These are phyloP conservation scores for Collybia nuda DNA, from an alignment of 768 basidiomycete species.

Conservation along the genomic window DNA sequence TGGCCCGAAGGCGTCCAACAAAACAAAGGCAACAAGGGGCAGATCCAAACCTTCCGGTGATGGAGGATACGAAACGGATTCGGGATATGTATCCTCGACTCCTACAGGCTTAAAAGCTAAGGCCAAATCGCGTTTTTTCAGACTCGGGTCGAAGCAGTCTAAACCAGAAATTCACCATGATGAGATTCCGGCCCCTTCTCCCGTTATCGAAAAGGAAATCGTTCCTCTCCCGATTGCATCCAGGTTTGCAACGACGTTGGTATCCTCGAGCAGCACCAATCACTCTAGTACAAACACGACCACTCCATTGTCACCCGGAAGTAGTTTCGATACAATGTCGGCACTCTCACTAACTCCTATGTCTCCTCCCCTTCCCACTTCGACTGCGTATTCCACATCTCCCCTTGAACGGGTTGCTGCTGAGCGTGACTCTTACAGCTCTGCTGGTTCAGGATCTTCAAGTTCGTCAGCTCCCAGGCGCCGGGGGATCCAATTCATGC, in stretches of 20 bases:
- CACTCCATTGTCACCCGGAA: not conserved
- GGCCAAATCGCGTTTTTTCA: constrained; percentile 43
- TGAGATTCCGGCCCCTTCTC: constrained; percentile 21
- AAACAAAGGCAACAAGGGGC: constrained; percentile 26
- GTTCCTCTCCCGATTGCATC: constrained; percentile 46
- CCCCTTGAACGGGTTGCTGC: not conserved
- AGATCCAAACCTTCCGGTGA: constrained; percentile 21
- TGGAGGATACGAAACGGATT: constrained; percentile 41
- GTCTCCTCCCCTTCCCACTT: not conserved
- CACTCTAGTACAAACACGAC: constrained; percentile 8
- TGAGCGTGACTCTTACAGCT: constrained; percentile 16
- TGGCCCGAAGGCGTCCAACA: constrained; percentile 11
- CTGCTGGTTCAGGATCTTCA: constrained; percentile 18
- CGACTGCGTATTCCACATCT: not conserved
- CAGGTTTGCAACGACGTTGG: constrained; percentile 40
- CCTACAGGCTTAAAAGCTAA: constrained; percentile 25
- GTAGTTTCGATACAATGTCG: not conserved
- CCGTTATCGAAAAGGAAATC: constrained; percentile 20
- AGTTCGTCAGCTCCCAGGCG: constrained; percentile 16
- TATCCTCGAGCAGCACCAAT: constrained; percentile 4
- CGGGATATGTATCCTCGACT: constrained; percentile 25
- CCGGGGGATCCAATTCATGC: constrained; percentile 9
- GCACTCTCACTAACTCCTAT: not conserved
- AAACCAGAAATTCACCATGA: constrained; percentile 32
- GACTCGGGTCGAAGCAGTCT: constrained; percentile 37